A percentile compares a stretch with the other conserved stretches of the same genome.
Evolutionary conservation across 495 filamentous ascomycete genomes (phyloP).

Genomic region (Aspergillus haitiensis): DNA sequence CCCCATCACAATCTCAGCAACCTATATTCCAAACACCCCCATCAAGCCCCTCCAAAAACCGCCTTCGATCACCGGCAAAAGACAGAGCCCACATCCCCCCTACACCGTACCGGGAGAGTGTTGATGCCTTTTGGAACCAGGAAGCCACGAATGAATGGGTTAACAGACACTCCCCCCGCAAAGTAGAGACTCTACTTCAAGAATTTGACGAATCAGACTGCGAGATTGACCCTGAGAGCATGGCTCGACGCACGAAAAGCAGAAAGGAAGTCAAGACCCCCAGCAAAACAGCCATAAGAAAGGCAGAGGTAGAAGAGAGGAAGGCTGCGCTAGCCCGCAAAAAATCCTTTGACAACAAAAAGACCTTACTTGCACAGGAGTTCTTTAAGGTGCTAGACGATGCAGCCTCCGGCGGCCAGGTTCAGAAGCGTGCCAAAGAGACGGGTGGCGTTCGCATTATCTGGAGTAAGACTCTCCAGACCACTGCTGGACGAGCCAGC

Average conservation of each 20-base stretch:
- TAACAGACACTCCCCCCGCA: slow-evolving; percentile 71
- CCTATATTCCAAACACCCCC: slow-evolving; percentile 42
- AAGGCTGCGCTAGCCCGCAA: slow-evolving; percentile 47
- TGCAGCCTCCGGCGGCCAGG: slow-evolving; percentile 59
- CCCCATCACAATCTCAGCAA: slow-evolving; percentile 23
- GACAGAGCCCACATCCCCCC: slow-evolving; percentile 48
- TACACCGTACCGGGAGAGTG: slow-evolving; percentile 62
- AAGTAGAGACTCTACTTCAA: slow-evolving; percentile 39
- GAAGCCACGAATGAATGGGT: slow-evolving; percentile 78
- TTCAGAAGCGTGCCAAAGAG: slow-evolving; percentile 56
- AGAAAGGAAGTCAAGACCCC: slow-evolving; percentile 36
- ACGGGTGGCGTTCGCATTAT: slow-evolving; percentile 77
- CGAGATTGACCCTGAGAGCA: slow-evolving; percentile 22
- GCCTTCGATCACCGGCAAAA: slow-evolving; percentile 55
- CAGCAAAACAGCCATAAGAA: slow-evolving; percentile 47
- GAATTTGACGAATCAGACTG: slow-evolving; percentile 37
- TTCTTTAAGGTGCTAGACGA: slow-evolving; percentile 77
- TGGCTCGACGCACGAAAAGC: slow-evolving; percentile 9
- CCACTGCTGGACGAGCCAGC: slow-evolving; percentile 83
- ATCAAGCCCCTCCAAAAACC: slow-evolving; percentile 43
- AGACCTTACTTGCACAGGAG: slow-evolving; percentile 61
- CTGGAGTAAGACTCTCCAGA: slow-evolving; percentile 84
- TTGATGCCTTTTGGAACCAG: slow-evolving; percentile 80
- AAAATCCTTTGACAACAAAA: slow-evolving; percentile 66
- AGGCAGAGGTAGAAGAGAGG: slow-evolving; percentile 43